Conservation (phyloP, 306 rosid species). For the Morella rubra region DNA sequence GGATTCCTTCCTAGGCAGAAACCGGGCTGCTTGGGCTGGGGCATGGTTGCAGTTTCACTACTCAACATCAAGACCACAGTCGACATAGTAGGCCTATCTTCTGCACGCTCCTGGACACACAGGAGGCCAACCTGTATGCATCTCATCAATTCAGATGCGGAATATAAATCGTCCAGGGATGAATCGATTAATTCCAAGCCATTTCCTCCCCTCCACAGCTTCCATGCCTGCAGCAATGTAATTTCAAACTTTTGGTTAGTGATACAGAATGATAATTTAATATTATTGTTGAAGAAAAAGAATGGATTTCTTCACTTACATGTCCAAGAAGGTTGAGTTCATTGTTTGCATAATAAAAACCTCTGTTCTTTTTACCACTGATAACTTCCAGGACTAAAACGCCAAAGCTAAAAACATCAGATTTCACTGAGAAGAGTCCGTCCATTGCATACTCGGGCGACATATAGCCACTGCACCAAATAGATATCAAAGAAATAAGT, state of each 20-base stretch:
- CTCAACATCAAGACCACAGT: conserved; percentile 1
- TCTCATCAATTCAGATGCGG: conserved; percentile 55
- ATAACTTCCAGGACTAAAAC: conserved; percentile 65
- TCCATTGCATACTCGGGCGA: conserved; percentile 85
- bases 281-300: background rate
- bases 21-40: conserved; percentile 53
- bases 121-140: conserved; percentile 65
- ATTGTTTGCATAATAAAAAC: conserved; percentile 49
- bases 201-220: conserved; percentile 58
- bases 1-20: conserved; percentile 53
- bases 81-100: conserved; percentile 51
- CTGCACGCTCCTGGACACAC: conserved; percentile 59
- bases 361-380: conserved; percentile 62
- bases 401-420: conserved; percentile 79
- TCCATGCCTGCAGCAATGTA: conserved; percentile 59
- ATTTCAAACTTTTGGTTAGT: conserved; percentile 14
- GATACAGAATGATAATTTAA: background rate
- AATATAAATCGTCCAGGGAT: conserved; percentile 38
- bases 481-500: conserved; percentile 4
- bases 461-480: conserved; percentile 63
- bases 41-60: conserved; percentile 9
- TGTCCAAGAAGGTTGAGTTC: conserved; percentile 62
- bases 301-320: conserved; percentile 32
- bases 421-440: conserved; percentile 63
- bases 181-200: conserved; percentile 60